Percentiles rank a stretch among this genome's conserved stretches.
Conservation (phyloP, 2,329 filamentous ascomycete species). For the Fusarium virguliforme region DNA sequence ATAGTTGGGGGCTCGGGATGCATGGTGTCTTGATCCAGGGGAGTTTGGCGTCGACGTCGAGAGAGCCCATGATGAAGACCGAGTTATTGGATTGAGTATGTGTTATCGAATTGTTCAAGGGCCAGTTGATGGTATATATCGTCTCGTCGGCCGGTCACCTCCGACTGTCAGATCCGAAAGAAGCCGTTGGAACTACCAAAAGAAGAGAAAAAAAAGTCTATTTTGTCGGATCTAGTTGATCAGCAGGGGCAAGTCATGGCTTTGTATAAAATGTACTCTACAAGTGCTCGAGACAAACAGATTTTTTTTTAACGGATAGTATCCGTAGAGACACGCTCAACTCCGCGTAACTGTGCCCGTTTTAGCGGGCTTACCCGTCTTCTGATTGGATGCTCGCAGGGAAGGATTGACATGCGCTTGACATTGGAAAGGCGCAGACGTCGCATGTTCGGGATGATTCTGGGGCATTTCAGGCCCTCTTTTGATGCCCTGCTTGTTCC, state of each 20-base stretch:
- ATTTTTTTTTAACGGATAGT: neutral
- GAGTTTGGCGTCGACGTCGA: conserved; percentile 57
- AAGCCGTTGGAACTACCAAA: neutral
- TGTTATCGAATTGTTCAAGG: neutral
- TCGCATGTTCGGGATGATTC: conserved; percentile 12
- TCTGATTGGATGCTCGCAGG: neutral
- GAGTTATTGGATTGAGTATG: neutral
- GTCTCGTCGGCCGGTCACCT: conserved; percentile 1
- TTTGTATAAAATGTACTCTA: conserved; percentile 5
- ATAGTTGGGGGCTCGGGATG: conserved; percentile 77
- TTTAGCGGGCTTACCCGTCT: conserved; percentile 1
- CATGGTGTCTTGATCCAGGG: conserved; percentile 83
- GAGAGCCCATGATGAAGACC: conserved; percentile 59
- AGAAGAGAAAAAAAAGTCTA: conserved; percentile 1
- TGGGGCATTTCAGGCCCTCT: conserved; percentile 9
- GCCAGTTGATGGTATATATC: conserved; percentile 1
- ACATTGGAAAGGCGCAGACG: conserved; percentile 23
- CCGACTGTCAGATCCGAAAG: conserved; percentile 1
- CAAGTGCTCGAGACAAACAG: neutral
- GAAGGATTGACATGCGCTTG: conserved; percentile 17
- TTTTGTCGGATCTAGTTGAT: neutral
- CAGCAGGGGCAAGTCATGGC: neutral
- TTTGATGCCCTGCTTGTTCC: neutral
- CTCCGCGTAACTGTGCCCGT: conserved; percentile 1
- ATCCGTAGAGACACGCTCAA: neutral